phyloP scores from a whole-genome alignment of 1,139 yeast species.

The Pichia sp. region DNA sequence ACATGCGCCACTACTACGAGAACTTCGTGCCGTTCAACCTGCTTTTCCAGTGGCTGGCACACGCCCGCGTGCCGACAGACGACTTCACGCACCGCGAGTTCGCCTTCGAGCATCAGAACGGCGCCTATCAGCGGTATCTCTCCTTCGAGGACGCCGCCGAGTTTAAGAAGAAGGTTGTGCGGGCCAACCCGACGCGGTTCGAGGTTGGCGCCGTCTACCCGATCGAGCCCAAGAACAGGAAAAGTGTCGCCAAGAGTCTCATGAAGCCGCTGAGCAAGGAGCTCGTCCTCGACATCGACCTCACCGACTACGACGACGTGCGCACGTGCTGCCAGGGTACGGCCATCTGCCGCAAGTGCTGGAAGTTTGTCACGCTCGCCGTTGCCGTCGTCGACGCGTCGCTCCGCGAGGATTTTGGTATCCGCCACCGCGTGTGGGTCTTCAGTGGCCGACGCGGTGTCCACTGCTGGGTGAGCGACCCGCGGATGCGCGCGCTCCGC shows the following conservation, averaged over 20 bases:
- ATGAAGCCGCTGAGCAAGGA: slow-evolving; percentile 83
- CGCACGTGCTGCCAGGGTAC: slow-evolving; percentile 93
- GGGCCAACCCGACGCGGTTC: slow-evolving; percentile 81
- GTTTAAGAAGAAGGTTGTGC: slow-evolving; percentile 68
- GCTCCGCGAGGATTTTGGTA: slow-evolving; percentile 83
- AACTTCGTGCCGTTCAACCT: slow-evolving; percentile 66
- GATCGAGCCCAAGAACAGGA: slow-evolving; percentile 80
- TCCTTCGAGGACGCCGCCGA: slow-evolving; percentile 66
- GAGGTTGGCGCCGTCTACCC: slow-evolving; percentile 93
- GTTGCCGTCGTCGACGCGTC: slow-evolving; percentile 69
- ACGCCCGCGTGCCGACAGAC: slow-evolving; percentile 57
- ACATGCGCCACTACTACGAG: slow-evolving; percentile 73
- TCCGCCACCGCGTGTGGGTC: slow-evolving; percentile 84
- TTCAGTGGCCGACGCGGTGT: slow-evolving; percentile 99
- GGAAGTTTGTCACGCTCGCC: slow-evolving; percentile 89
- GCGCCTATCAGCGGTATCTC: slow-evolving; percentile 86
- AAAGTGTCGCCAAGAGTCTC: slow-evolving; percentile 70
- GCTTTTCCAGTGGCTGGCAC: slow-evolving; percentile 84
- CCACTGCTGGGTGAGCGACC: slow-evolving; percentile 96
- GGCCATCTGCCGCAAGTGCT: slow-evolving; percentile 80
- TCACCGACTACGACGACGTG: slow-evolving; percentile 91
- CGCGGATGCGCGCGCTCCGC: slow-evolving; percentile 67
- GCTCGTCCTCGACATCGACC: slow-evolving; percentile 92
- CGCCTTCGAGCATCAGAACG: slow-evolving; percentile 83
- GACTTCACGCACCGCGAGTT: slow-evolving; percentile 88